A percentile compares a stretch with the other conserved stretches of the same genome.
phyloP scores from a whole-genome alignment of 2,329 filamentous ascomycete genomes.

The Beauveria asiatica region DNA sequence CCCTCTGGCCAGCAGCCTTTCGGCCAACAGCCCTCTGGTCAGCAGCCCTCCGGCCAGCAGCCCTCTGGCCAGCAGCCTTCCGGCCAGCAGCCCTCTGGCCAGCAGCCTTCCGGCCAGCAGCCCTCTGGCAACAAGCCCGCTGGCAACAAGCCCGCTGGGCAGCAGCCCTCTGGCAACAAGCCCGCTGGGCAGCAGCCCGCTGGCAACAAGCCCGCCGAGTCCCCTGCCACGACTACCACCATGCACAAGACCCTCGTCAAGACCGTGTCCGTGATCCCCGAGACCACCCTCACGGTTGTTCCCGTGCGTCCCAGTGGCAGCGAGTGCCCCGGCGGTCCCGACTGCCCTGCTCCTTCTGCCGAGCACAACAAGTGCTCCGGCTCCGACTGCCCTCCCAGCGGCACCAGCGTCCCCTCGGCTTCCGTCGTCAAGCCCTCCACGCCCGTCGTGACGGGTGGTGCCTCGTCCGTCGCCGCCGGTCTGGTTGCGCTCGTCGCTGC shows the following conservation, averaged over 20 bases:
- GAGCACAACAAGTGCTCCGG: conserved; percentile 1
- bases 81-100: neutral
- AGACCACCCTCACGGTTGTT: neutral
- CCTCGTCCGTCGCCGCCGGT: conserved; percentile 1
- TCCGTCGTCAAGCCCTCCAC: neutral
- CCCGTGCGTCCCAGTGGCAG: neutral
- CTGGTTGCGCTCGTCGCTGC: conserved; percentile 7
- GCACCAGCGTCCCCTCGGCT: neutral
- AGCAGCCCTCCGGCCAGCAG: neutral
- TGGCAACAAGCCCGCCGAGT: neutral
- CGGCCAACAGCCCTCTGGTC: neutral
- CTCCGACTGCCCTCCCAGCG: neutral
- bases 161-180: neutral
- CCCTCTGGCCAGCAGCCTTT: neutral
- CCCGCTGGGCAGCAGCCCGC: neutral
- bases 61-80: too few relatives aligned
- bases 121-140: neutral
- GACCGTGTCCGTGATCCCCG: neutral
- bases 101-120: neutral
- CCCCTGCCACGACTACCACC: neutral
- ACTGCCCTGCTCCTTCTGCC: neutral
- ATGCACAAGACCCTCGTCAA: conserved; percentile 2
- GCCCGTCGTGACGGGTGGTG: neutral
- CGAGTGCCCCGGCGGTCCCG: conserved; percentile 7
- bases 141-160: neutral